Evolutionary conservation across 2,329 filamentous ascomycete genomes (phyloP).

Genomic region (Microcyclospora pomicola): DNA sequence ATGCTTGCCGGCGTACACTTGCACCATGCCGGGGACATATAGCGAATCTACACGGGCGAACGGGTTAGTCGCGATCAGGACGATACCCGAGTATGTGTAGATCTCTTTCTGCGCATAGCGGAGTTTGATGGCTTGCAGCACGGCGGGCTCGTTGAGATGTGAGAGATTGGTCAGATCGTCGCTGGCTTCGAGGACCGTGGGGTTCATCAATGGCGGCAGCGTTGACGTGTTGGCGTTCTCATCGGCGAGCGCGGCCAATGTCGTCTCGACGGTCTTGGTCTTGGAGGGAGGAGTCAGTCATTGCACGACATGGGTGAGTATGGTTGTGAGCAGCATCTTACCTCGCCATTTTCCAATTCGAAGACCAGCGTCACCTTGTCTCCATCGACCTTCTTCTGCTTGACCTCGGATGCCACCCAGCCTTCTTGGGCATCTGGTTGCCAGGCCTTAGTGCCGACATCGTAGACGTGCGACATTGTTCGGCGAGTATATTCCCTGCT

Average conservation of each 20-base stretch:
- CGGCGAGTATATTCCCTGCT: too few species aligned
- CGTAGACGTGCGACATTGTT: conserved; percentile 54
- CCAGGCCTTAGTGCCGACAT: conserved; percentile 95
- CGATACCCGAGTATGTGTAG: conserved; percentile 98
- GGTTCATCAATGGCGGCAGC: conserved; percentile 92
- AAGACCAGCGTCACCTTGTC: conserved; percentile 82
- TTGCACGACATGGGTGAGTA: neutral
- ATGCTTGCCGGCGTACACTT: conserved; percentile 95
- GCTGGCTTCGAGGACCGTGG: conserved; percentile 92
- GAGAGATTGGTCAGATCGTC: conserved; percentile 96
- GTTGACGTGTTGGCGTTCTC: conserved; percentile 56
- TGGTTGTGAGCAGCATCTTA: conserved; percentile 28
- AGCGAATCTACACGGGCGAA: conserved; percentile 95
- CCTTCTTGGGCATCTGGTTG: conserved; percentile 92
- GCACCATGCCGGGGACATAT: conserved; percentile 99
- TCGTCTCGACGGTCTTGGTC: conserved; percentile 69
- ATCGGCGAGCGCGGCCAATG: conserved; percentile 59
- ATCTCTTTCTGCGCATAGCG: conserved; percentile 98
- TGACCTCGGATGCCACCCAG: conserved; percentile 92
- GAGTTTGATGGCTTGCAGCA: conserved; percentile 91
- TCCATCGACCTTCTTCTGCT: conserved; percentile 69
- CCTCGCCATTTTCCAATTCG: conserved; percentile 83
- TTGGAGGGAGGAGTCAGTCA: conserved; percentile 25
- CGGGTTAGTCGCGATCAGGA: conserved; percentile 94
- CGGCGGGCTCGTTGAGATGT: conserved; percentile 95